These are phyloP conservation scores for Plantago ovata DNA, from an alignment of 257 asterid genomes.

Conservation along the genomic window DNA sequence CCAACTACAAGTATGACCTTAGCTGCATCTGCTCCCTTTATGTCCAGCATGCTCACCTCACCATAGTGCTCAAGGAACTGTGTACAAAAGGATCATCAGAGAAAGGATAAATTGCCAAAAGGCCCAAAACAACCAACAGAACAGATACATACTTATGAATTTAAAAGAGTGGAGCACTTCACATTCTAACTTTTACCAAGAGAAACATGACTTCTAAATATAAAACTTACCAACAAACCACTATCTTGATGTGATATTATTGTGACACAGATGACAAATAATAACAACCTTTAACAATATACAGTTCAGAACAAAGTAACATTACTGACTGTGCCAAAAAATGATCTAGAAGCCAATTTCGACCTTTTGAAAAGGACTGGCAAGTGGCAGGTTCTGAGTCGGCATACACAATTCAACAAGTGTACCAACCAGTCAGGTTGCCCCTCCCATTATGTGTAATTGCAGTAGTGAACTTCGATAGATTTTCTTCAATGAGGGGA, in stretches of 20 bases:
- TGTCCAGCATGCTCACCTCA: conserved; percentile 97
- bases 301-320: too few relatives aligned
- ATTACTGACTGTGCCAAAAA: too few relatives aligned
- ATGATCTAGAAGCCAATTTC: too few relatives aligned
- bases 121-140: neutral
- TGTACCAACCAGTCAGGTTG: too few relatives aligned
- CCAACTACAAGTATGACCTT: conserved; percentile 94
- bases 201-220: neutral
- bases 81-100: conserved; percentile 2
- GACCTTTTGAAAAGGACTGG: neutral
- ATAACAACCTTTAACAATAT: too few relatives aligned
- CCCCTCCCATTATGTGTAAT: too few relatives aligned
- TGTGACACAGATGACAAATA: too few relatives aligned
- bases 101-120: neutral
- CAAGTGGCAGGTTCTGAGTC: neutral
- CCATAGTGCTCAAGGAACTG: conserved; percentile 95
- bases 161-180: neutral
- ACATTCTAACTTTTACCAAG: neutral
- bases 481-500: too few relatives aligned
- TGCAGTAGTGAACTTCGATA: too few relatives aligned
- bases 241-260: neutral
- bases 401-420: neutral
- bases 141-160: neutral
- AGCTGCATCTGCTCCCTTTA: conserved; percentile 97
- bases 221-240: neutral